phyloP scores from a whole-genome alignment of 2,329 filamentous ascomycete genomes.

The Sphaceloma murrayae region DNA sequence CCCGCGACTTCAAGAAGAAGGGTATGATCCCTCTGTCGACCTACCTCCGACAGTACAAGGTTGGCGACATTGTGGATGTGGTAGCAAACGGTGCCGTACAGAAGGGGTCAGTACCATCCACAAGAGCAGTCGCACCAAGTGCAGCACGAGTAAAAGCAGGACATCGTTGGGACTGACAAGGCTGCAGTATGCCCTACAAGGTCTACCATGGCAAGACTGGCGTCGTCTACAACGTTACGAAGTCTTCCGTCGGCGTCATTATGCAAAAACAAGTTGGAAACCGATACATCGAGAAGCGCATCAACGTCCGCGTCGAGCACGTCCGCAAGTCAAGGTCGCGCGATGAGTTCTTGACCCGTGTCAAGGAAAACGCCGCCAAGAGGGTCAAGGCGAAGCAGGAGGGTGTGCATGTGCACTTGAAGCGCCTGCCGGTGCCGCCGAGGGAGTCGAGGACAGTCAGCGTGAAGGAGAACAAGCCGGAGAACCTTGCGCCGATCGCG shows the following conservation, averaged over 20 bases:
- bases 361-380: constrained; percentile 90
- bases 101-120: constrained; percentile 65
- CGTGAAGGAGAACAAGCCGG: constrained; percentile 71
- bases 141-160: not conserved
- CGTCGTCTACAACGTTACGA: constrained; percentile 75
- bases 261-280: constrained; percentile 99
- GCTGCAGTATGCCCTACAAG: constrained; percentile 87
- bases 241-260: constrained; percentile 95
- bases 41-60: constrained; percentile 92
- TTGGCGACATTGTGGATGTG: constrained; percentile 98
- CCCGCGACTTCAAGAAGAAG: constrained; percentile 82
- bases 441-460: constrained; percentile 72
- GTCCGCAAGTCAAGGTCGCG: constrained; percentile 86
- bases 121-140: constrained; percentile 5
- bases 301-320: constrained; percentile 99
- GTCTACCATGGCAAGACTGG: constrained; percentile 97
- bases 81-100: constrained; percentile 97
- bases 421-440: constrained; percentile 76
- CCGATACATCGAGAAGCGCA: constrained; percentile 99
- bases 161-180: constrained; percentile 16
- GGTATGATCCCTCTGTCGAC: constrained; percentile 88
- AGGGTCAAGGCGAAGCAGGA: constrained; percentile 88
- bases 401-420: constrained; percentile 80
- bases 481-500: constrained; percentile 82
- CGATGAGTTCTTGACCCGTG: constrained; percentile 91